Conservation (phyloP, 768 basidiomycete genomes). For the Antrodiella citrinella region DNA sequence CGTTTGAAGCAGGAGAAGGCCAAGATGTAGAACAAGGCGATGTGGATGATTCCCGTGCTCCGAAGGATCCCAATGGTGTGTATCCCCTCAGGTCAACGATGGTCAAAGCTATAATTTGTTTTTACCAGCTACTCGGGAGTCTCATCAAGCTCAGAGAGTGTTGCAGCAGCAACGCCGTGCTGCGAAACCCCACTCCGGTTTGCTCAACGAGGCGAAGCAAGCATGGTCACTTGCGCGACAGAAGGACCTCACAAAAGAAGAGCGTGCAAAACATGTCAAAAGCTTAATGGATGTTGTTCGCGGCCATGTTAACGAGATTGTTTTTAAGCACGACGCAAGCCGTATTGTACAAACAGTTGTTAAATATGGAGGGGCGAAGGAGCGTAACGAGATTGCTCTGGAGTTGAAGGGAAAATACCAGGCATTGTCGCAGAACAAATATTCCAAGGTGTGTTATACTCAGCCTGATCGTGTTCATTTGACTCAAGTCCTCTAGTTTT, state of each 20-base stretch:
- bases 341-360: slow-evolving; percentile 77
- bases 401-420: slow-evolving; percentile 79
- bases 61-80: slow-evolving; percentile 55
- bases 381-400: slow-evolving; percentile 71
- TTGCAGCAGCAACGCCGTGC: slow-evolving; percentile 65
- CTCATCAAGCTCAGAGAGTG: slow-evolving; percentile 62
- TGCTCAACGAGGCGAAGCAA: slow-evolving; percentile 65
- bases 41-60: slow-evolving; percentile 5
- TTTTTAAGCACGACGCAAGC: slow-evolving; percentile 89
- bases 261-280: slow-evolving; percentile 67
- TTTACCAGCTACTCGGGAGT: slow-evolving; percentile 49
- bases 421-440: slow-evolving; percentile 77
- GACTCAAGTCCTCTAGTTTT: slow-evolving; percentile 46
- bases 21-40: slow-evolving; percentile 20
- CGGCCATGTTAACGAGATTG: slow-evolving; percentile 78
- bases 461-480: neutral
- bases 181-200: slow-evolving; percentile 65
- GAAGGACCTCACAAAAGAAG: slow-evolving; percentile 58
- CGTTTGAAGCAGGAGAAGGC: slow-evolving; percentile 25
- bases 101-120: neutral
- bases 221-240: slow-evolving; percentile 72
- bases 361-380: slow-evolving; percentile 66
- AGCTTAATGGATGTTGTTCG: slow-evolving; percentile 71
- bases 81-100: too few relatives aligned
- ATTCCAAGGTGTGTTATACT: slow-evolving; percentile 62